Conservation (phyloP, 2,329 filamentous ascomycete species). For the Scedosporium apiospermum region DNA sequence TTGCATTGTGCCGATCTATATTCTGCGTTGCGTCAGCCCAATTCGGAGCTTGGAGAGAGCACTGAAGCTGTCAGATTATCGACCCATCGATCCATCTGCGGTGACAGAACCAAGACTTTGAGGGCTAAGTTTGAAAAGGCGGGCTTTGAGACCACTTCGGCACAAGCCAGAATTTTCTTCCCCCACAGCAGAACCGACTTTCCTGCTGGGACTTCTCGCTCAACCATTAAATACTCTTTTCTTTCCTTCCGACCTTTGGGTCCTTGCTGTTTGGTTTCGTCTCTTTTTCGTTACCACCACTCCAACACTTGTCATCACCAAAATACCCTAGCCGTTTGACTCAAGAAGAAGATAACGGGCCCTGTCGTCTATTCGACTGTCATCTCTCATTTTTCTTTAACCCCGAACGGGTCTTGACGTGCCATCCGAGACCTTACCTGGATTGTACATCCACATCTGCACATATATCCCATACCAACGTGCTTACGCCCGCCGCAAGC, state of each 20-base stretch:
- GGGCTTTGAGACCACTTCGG: constrained; percentile 18
- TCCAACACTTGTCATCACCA: too few species aligned
- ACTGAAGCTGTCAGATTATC: not conserved
- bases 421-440: not conserved
- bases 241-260: not conserved
- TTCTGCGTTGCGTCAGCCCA: not conserved
- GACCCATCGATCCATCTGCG: not conserved
- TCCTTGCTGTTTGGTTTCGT: not conserved
- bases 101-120: not conserved
- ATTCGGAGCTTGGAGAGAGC: not conserved
- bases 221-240: not conserved
- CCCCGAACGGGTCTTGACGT: not conserved
- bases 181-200: constrained; percentile 6
- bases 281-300: too few species aligned
- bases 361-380: not conserved
- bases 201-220: not conserved
- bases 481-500: not conserved
- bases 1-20: not conserved
- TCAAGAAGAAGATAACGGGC: not conserved
- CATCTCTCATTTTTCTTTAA: not conserved
- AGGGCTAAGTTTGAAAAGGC: not conserved
- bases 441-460: not conserved
- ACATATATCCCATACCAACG: not conserved
- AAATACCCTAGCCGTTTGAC: too few species aligned
- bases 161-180: constrained; percentile 4